A percentile compares a stretch with the other conserved stretches of the same genome.
Conservation (phyloP, 164 flowering plant species). For the Sedum album region DNA sequence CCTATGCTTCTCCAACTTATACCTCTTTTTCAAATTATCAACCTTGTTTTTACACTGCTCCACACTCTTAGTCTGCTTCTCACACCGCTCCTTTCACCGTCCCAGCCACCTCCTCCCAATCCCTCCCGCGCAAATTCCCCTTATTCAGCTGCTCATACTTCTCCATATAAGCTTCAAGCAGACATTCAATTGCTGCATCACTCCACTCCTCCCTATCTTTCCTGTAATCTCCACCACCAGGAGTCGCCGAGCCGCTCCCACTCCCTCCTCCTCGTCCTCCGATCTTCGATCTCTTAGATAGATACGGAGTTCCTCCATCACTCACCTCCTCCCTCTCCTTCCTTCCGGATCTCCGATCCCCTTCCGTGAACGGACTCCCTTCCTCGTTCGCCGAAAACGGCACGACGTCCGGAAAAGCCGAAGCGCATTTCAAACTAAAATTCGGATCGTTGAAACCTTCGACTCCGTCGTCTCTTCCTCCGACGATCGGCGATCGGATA, state of each 20-base stretch:
- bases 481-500: conserved; percentile 13
- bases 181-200: conserved; percentile 52
- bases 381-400: conserved; percentile 28
- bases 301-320: conserved; percentile 35
- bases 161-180: conserved; percentile 52
- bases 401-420: conserved; percentile 20
- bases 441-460: conserved; percentile 26
- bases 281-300: conserved; percentile 23
- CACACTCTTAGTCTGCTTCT: conserved; percentile 60
- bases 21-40: conserved; percentile 93
- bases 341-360: conserved; percentile 27
- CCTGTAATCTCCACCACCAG: conserved; percentile 23
- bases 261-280: conserved; percentile 12
- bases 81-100: conserved; percentile 55
- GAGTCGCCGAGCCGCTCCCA: conserved; percentile 4
- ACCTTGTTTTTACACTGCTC: conserved; percentile 98
- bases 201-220: conserved; percentile 78
- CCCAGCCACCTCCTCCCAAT: conserved; percentile 73
- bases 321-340: conserved; percentile 49
- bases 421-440: conserved; percentile 21
- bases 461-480: conserved; percentile 21
- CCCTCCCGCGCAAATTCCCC: conserved; percentile 64
- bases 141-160: conserved; percentile 53
- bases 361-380: too few species aligned
- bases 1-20: conserved; percentile 75